Evolutionary conservation across 352 stramenopile species (phyloP).

Genomic region (Pythium biforme): DNA sequence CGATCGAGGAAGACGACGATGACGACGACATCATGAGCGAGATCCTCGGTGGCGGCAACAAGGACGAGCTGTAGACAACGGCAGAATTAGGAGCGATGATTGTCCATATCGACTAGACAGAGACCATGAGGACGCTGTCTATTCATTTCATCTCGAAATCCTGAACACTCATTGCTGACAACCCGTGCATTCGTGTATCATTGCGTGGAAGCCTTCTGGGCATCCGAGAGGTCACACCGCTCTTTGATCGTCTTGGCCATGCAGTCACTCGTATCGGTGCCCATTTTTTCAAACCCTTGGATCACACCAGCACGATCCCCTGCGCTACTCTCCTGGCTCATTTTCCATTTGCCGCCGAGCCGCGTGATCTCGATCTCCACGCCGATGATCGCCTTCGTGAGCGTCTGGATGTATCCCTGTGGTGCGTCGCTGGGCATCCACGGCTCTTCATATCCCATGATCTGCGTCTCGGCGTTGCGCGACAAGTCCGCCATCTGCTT

Average conservation of each 20-base stretch:
- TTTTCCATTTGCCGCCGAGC: constrained; percentile 26
- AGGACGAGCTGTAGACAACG: constrained; percentile 76
- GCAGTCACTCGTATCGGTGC: constrained; percentile 4
- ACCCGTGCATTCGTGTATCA: too few species aligned
- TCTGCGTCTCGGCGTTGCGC: constrained; percentile 17
- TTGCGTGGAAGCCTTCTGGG: constrained; percentile 4
- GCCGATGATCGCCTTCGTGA: constrained; percentile 27
- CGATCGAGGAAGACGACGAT: constrained; percentile 71
- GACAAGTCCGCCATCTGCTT: constrained; percentile 24
- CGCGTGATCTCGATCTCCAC: constrained; percentile 26
- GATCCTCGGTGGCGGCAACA: constrained; percentile 61
- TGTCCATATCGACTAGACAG: too few species aligned
- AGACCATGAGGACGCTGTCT: background rate
- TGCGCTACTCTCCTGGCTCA: constrained; percentile 21
- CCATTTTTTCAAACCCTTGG: constrained; percentile 16
- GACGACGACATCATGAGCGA: constrained; percentile 88
- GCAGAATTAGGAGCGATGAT: too few species aligned
- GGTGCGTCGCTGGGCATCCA: constrained; percentile 29
- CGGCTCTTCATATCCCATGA: constrained; percentile 20
- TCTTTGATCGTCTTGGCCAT: constrained; percentile 26
- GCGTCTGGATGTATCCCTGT: constrained; percentile 15
- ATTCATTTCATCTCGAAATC: background rate
- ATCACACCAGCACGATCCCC: constrained; percentile 24
- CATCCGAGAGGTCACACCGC: constrained; percentile 16
- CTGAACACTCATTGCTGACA: too few species aligned